Percentiles rank a stretch among this genome's conserved stretches.
Conservation (phyloP, 768 basidiomycete species). For the Cubamyces sp. region DNA sequence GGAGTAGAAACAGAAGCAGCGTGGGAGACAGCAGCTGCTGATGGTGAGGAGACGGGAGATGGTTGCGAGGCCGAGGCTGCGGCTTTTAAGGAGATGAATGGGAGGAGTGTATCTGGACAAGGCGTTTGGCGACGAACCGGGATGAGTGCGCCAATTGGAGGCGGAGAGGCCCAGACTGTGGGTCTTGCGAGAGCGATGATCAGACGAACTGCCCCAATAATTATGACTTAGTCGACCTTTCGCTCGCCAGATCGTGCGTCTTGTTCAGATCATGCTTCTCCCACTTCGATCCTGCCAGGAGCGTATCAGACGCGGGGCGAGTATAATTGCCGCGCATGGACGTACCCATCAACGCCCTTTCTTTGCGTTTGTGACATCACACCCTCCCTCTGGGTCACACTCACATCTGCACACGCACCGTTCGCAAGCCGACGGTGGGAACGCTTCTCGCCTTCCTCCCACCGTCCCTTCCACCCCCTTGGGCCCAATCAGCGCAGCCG, state of each 20-base stretch:
- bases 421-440: slow-evolving; percentile 16
- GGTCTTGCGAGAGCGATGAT: slow-evolving; percentile 25
- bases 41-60: slow-evolving; percentile 25
- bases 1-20: slow-evolving; percentile 10
- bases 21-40: slow-evolving; percentile 13
- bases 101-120: neutral
- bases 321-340: slow-evolving; percentile 23
- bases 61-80: slow-evolving; percentile 17
- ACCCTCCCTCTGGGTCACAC: neutral
- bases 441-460: slow-evolving; percentile 17
- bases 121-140: neutral
- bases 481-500: slow-evolving; percentile 25
- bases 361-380: neutral
- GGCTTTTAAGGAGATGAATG: slow-evolving; percentile 11
- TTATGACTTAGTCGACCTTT: slow-evolving; percentile 5
- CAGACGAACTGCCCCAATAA: slow-evolving; percentile 24
- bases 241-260: slow-evolving; percentile 21
- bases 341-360: neutral
- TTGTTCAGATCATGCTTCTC: slow-evolving; percentile 21
- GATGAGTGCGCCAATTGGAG: slow-evolving; percentile 8
- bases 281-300: slow-evolving; percentile 5
- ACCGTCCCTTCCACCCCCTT: slow-evolving; percentile 8
- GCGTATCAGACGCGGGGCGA: slow-evolving; percentile 25
- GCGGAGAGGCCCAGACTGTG: slow-evolving; percentile 21
- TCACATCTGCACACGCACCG: slow-evolving; percentile 7